Base-by-base conservation (phyloP, 2,329 filamentous ascomycete genomes). In the Volutella citrinella region DNA sequence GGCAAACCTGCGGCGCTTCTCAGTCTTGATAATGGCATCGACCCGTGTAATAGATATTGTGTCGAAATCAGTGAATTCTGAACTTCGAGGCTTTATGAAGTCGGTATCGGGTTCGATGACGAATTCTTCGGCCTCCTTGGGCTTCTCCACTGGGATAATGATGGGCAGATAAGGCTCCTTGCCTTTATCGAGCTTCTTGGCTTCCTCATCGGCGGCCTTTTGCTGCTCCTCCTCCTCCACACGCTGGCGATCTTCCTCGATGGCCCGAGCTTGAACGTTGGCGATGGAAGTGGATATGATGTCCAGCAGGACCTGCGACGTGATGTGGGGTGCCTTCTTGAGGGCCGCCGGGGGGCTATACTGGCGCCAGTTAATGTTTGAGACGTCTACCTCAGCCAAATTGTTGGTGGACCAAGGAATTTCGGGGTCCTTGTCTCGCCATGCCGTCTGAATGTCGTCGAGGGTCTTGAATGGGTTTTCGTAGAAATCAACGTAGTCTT, bases 331-430 rank as follows among this genome's bases (percentile, higher is more conserved):
- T 1, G 57, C 47, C 19, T 64, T 57, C 5, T 38, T 54, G 7
- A 78, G 51, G 1, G 60, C 64, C 10, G 51, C 45, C 0, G 74
- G 74, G 5, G 70, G 69, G 4, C 65, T 60, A 42, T 71, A 74
- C 31, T 61, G 53, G 22, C 57, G 63, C 69, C 72, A 76, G 46
- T 72, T 64, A 20, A 64, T 54, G 4, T 55, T 43, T 5, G 43
- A 36, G 27, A 53, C 40, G 12, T 59, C 52, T 16, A 53, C 44
- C 3, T 51, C 38, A 17, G 40, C 18, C 19, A 52, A 24, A n/a
- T 46, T 50, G n/a, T 49, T 48, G 13, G 25, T 36, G 5, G 38
- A 46, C 49, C 51, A 53, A 1, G 49, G 36, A 22, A 36, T 27
- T n/a, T 30, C 34, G 3, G 41, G 28, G 5, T 53, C 27, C 32